A percentile compares a stretch with the other conserved stretches of the same genome.
phyloP scores from a whole-genome alignment of 768 basidiomycete species.

The Pisolithus orientalis region DNA sequence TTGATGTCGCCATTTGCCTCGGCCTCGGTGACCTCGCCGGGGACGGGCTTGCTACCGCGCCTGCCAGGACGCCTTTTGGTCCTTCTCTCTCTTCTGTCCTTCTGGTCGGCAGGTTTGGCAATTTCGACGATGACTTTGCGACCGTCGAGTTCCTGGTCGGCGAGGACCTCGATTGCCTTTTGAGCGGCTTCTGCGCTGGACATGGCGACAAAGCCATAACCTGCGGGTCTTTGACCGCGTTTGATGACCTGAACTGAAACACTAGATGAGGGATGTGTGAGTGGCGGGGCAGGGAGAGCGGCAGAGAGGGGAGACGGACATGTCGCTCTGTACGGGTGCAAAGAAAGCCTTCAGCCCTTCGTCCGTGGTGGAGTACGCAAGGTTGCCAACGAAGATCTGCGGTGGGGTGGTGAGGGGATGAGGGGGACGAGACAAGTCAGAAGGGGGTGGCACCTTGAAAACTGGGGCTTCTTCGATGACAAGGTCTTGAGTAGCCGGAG shows the following conservation, averaged over 20 bases:
- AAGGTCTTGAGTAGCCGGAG: constrained; percentile 67
- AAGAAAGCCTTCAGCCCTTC: constrained; percentile 94
- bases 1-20: constrained; percentile 77
- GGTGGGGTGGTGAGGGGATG: constrained; percentile 4
- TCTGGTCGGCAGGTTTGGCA: constrained; percentile 87
- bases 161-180: constrained; percentile 77
- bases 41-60: constrained; percentile 80
- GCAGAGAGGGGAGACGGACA: constrained; percentile 50
- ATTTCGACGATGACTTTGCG: constrained; percentile 87
- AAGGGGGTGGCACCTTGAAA: constrained; percentile 56
- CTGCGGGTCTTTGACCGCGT: constrained; percentile 80
- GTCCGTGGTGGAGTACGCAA: constrained; percentile 90
- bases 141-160: constrained; percentile 86
- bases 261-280: constrained; percentile 34
- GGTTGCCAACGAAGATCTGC: constrained; percentile 93
- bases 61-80: constrained; percentile 78
- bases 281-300: neutral
- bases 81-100: constrained; percentile 74
- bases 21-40: constrained; percentile 85
- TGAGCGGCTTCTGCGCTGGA: constrained; percentile 75
- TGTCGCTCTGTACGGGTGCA: constrained; percentile 78
- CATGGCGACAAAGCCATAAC: constrained; percentile 91
- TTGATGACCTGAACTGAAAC: constrained; percentile 81
- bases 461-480: constrained; percentile 64
- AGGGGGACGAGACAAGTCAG: constrained; percentile 14